These are phyloP conservation scores for Didymella glomerata DNA, from an alignment of 2,329 filamentous ascomycete genomes.

Conservation along the genomic window DNA sequence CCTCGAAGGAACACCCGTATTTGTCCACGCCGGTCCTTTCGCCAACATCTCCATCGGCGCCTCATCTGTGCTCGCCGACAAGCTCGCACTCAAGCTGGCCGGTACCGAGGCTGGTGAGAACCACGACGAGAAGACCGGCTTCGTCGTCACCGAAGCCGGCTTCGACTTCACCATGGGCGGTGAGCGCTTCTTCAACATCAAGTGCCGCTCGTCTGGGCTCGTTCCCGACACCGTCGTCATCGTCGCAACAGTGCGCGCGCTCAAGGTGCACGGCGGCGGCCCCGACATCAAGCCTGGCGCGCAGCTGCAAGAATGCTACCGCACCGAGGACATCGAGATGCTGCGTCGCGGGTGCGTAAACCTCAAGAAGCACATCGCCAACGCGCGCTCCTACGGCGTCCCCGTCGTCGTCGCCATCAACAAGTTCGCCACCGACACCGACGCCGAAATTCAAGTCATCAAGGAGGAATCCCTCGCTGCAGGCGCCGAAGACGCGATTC, in stretches of 20 bases:
- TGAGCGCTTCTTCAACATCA: constrained; percentile 99
- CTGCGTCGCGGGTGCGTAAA: constrained; percentile 92
- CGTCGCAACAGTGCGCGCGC: constrained; percentile 91
- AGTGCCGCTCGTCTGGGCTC: constrained; percentile 93
- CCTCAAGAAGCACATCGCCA: constrained; percentile 91
- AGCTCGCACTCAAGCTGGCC: constrained; percentile 92
- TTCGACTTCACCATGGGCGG: constrained; percentile 99
- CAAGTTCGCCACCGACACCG: constrained; percentile 92
- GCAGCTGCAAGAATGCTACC: constrained; percentile 85
- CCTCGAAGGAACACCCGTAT: constrained; percentile 93
- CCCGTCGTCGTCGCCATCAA: constrained; percentile 98
- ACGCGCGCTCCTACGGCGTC: constrained; percentile 87
- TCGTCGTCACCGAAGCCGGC: constrained; percentile 94
- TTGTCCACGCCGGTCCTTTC: constrained; percentile 96
- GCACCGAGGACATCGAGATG: constrained; percentile 90
- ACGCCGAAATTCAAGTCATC: constrained; percentile 88
- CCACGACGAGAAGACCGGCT: constrained; percentile 81
- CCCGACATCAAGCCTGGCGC: constrained; percentile 92
- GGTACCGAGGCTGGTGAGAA: constrained; percentile 94
- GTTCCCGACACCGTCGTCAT: constrained; percentile 93
- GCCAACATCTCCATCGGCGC: constrained; percentile 98
- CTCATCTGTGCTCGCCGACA: constrained; percentile 93
- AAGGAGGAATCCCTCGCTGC: constrained; percentile 90
- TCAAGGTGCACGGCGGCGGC: constrained; percentile 96
- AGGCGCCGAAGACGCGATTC: constrained; percentile 90